Evolutionary conservation across 257 asterid genomes (phyloP), one percentile per base, ranked within the genome.

Genomic region (Salvia rosmarinus): DNA sequence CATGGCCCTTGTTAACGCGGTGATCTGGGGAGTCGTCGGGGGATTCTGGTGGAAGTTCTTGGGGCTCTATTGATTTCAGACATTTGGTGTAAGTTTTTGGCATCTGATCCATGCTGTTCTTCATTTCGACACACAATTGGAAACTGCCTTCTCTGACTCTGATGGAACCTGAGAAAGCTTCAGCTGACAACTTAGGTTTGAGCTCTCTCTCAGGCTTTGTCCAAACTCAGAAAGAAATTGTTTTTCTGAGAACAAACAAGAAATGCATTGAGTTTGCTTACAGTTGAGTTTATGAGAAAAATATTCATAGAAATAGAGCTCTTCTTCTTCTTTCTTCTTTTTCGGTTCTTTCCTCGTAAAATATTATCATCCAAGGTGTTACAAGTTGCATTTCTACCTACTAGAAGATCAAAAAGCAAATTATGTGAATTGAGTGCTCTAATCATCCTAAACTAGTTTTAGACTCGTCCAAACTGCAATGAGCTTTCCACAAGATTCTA

Each of bases 1-100:
- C 73, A 90, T 89, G 91, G 96, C 98, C 30, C 19, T 83, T 7
- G 60, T 93, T n/a, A 93, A 90, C 67, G 97, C 95, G 6, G 74
- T 77, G 71, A 89, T 90, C 34, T 93, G 98, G 97, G 92, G 83
- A 32, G 82, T 82, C 0, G 89, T 85, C 0, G 97, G 98, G 35
- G 76, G 86, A 43, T 77, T 93, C 70, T 93, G 98, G 97, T 93
- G 97, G 98, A 93, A 93, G 80, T 90, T 93, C 78, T 79, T 93
- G 90, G 97, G 98, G 47, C 87, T 93, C 19, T 93, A 87, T 71
- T 93, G 81, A 78, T 47, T 59, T 74, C 56, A 43, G 43, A 35
- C 72, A 72, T 35, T 35, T 56, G 34, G 37, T 75, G 75, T 21
- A 77, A 40, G 12, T 55, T 80, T 80, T 75, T 76, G 73, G 42